A percentile compares a stretch with the other conserved stretches of the same genome.
phyloP scores from a whole-genome alignment of 2,329 filamentous ascomycete species.

The Chrysoporthe deuterocubensis region DNA sequence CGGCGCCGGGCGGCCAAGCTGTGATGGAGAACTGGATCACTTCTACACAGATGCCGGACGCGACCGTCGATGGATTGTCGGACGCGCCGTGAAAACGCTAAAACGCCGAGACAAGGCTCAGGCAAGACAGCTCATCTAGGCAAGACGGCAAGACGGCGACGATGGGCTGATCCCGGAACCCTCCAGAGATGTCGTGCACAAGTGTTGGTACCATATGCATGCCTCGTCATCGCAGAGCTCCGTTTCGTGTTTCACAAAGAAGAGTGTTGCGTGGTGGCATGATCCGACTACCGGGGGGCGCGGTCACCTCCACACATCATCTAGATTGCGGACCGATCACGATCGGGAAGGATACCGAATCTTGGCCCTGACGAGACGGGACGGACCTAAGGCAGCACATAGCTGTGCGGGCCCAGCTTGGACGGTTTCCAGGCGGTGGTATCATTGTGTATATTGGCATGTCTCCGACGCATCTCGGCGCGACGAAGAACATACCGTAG shows the following conservation, averaged over 20 bases:
- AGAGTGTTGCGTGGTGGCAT: not conserved
- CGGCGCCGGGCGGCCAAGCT: conserved; percentile 59
- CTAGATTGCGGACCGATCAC: conserved; percentile 12
- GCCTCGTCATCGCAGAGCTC: not conserved
- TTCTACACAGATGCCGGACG: conserved; percentile 70
- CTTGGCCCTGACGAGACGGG: not conserved
- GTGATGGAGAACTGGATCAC: conserved; percentile 85
- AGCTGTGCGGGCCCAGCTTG: not conserved
- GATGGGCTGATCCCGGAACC: not conserved
- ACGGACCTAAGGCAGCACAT: not conserved
- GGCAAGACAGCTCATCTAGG: not conserved
- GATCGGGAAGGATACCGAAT: conserved; percentile 8
- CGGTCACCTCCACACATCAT: not conserved
- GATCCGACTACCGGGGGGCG: not conserved
- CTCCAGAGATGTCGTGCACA: not conserved
- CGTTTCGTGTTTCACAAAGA: conserved; percentile 8
- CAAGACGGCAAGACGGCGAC: not conserved
- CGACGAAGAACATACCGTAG: not conserved
- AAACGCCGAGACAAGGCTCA: conserved; percentile 5
- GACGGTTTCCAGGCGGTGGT: not conserved
- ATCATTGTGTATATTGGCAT: not conserved
- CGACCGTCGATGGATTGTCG: conserved; percentile 36
- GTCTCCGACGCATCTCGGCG: not conserved
- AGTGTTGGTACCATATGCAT: not conserved
- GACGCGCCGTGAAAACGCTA: conserved; percentile 16